Evolutionary conservation across 331 rosid genomes (phyloP).

Genomic region (Phaseolus coccineus): DNA sequence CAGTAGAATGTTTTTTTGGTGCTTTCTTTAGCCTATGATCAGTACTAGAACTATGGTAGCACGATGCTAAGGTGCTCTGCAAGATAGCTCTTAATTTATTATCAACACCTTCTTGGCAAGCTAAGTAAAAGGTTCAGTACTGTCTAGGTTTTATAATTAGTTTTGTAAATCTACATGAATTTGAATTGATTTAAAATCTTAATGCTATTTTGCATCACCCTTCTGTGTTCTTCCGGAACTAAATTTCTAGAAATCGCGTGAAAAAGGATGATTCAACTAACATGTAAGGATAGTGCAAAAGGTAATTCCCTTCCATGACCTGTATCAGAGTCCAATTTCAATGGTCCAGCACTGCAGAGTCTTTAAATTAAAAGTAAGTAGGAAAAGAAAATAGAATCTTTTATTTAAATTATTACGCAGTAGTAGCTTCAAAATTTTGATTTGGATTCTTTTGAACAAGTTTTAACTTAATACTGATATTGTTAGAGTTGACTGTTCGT

Average conservation of each 20-base stretch:
- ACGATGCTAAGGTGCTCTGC: constrained; percentile 18
- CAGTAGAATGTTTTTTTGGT: background rate
- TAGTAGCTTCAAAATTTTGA: background rate
- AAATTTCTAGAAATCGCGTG: background rate
- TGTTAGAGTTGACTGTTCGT: background rate
- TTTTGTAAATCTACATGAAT: background rate
- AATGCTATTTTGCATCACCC: background rate
- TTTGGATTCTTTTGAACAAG: background rate
- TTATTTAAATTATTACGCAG: background rate
- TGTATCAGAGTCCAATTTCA: background rate
- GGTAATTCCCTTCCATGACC: constrained; percentile 4
- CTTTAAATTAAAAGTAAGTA: background rate
- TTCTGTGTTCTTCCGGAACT: background rate
- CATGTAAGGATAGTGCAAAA: background rate
- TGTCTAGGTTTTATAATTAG: background rate
- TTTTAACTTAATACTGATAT: background rate
- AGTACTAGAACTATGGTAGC: background rate
- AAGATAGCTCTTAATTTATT: background rate
- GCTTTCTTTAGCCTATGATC: constrained; percentile 30
- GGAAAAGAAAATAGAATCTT: background rate
- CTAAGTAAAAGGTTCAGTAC: constrained; percentile 1
- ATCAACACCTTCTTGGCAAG: background rate
- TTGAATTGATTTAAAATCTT: background rate
- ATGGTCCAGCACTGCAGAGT: background rate
- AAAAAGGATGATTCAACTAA: background rate